A percentile compares a stretch with the other conserved stretches of the same genome.
Conservation (phyloP, 176 grass and related monocot genomes). For the Cymbopogon citratus region DNA sequence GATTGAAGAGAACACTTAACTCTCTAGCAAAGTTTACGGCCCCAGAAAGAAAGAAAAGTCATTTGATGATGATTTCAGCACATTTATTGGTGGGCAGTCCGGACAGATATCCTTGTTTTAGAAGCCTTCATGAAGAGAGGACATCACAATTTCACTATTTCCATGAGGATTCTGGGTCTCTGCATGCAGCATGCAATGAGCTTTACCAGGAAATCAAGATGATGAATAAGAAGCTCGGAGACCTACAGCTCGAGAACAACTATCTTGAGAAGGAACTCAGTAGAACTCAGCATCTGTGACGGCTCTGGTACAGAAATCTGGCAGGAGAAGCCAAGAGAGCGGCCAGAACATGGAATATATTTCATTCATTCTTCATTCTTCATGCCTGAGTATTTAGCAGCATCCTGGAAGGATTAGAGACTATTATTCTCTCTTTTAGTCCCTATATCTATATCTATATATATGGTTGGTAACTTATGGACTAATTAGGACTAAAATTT, state of each 20-base stretch:
- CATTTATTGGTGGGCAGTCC: slow-evolving; percentile 45
- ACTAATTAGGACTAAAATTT: too few species aligned
- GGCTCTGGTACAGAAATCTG: slow-evolving; percentile 47
- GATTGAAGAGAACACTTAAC: slow-evolving; percentile 57
- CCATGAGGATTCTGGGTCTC: slow-evolving; percentile 41
- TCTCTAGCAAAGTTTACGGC: slow-evolving; percentile 48
- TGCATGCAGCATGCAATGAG: slow-evolving; percentile 47
- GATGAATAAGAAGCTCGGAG: slow-evolving; percentile 53
- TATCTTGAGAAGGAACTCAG: slow-evolving; percentile 56
- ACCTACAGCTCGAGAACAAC: slow-evolving; percentile 54
- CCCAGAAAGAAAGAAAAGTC: slow-evolving; percentile 36
- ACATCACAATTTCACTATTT: slow-evolving; percentile 40
- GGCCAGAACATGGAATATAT: slow-evolving; percentile 27
- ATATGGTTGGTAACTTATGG: too few species aligned
- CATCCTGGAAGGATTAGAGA: too few species aligned
- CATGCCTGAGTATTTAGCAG: too few species aligned
- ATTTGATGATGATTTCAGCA: slow-evolving; percentile 43
- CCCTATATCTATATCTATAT: too few species aligned
- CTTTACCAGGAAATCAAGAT: slow-evolving; percentile 50
- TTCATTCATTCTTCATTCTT: too few species aligned
- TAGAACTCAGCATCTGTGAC: slow-evolving; percentile 36
- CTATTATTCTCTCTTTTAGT: too few species aligned
- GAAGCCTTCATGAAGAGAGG: slow-evolving; percentile 57
- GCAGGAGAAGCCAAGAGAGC: slow-evolving; percentile 38
- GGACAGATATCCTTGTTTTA: slow-evolving; percentile 62